Evolutionary conservation across 1,139 yeast genomes (phyloP), one percentile per base, ranked within the genome.

Genomic region (Suhomyces choctaworum): DNA sequence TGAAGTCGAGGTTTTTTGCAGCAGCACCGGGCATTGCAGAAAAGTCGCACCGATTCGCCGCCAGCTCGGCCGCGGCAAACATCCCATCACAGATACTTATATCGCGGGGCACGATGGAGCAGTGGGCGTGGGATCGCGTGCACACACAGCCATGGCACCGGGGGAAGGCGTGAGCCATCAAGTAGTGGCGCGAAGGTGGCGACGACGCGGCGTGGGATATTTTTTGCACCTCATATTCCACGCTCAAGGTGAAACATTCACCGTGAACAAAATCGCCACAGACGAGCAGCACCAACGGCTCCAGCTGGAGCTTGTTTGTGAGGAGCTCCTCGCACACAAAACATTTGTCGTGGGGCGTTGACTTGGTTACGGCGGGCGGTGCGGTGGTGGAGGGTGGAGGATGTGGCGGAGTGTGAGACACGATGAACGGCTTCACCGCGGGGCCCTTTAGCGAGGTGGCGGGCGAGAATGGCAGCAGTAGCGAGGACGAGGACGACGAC

Each of bases 211-310:
- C 7, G 6, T 13, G 25, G 16, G 32, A 15, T 17, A 25, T 12
- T 17, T 25, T 29, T 17, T 25, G 23, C 29, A 46, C 32, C 32
- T 47, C 47, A 21, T 36, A 48, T 21, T 47, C 48, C 26, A 56
- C 48, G 3, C 50, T 41, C 6, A 58, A 36, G 6, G 41, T 47
- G 31, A 66, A 58, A 41, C 75, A 69, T 38, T 66, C 66, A 27
- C 62, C 62, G 41, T 69, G 75, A 17, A 65, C 50, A 32, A 49
- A 56, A 39, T 67, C 72, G 3, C 71, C 71, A 49, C 75, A 69
- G 16, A 45, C 44, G 27, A 69, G 54, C 25, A 58, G 57, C 11
- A 68, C 46, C 10, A 67, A 44, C 25, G 48, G 47, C 41, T 69
- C 75, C n/a, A 54, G 50, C 9, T 48, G 51, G n/a, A 69, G 52